Conservation (phyloP, 2,329 filamentous ascomycete species). For the Colletotrichum filicis region DNA sequence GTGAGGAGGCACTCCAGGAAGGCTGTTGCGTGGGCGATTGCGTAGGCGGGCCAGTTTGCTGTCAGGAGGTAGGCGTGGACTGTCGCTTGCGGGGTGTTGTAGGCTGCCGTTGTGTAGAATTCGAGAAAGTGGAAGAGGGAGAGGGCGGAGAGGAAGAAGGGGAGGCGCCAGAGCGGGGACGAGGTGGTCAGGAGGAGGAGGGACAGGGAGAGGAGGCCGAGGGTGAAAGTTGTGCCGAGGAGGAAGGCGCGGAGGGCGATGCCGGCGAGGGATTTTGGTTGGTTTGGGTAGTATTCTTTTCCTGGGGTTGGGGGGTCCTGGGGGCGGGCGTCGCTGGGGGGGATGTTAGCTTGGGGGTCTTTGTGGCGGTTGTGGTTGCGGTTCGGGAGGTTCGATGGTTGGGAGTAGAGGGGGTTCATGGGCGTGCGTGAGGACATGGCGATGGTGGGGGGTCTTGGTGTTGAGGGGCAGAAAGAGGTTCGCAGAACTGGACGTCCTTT, state of each 20-base stretch:
- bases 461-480: constrained; percentile 12
- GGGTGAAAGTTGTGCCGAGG: constrained; percentile 58
- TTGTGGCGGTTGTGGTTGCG: constrained; percentile 7
- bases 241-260: constrained; percentile 69
- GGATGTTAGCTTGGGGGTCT: constrained; percentile 34
- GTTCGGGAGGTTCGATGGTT: neutral
- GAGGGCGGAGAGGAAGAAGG: constrained; percentile 76
- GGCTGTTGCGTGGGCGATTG: constrained; percentile 82
- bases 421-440: constrained; percentile 9
- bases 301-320: constrained; percentile 39
- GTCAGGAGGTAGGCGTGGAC: constrained; percentile 84
- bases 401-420: constrained; percentile 17
- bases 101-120: constrained; percentile 88
- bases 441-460: constrained; percentile 26
- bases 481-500: neutral
- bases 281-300: constrained; percentile 54
- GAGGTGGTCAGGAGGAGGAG: constrained; percentile 48
- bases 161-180: constrained; percentile 68
- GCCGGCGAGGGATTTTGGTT: constrained; percentile 67
- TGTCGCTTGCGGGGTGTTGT: constrained; percentile 80
- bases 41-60: constrained; percentile 86
- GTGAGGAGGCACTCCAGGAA: constrained; percentile 77
- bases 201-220: constrained; percentile 45
- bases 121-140: constrained; percentile 94
- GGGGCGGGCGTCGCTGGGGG: constrained; percentile 21